Percentiles rank a stretch among this genome's conserved stretches.
Evolutionary conservation across 768 basidiomycete genomes (phyloP).

Genomic region (Russula compacta): DNA sequence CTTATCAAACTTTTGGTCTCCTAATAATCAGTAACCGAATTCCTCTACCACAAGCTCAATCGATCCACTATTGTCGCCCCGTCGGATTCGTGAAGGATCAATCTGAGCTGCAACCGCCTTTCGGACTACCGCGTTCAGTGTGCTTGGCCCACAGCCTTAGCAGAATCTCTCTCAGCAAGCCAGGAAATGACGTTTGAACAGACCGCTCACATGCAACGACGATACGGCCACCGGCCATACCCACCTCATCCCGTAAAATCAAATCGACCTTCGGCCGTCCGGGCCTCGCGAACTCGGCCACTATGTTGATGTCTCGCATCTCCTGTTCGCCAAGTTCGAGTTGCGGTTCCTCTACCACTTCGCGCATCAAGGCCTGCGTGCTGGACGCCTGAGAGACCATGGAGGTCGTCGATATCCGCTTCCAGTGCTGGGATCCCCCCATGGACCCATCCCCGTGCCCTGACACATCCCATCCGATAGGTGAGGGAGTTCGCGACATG

Average conservation of each 20-base stretch:
- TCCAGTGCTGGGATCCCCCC: background rate
- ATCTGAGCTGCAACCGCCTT: conserved; percentile 56
- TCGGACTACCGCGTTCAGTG: conserved; percentile 59
- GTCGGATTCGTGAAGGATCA: conserved; percentile 40
- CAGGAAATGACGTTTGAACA: background rate
- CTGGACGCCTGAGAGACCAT: conserved; percentile 15
- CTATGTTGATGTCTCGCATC: conserved; percentile 44
- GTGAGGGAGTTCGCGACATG: background rate
- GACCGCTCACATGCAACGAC: conserved; percentile 45
- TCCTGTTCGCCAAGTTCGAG: conserved; percentile 51
- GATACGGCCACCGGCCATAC: conserved; percentile 42
- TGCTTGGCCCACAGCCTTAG: conserved; percentile 65
- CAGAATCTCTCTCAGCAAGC: background rate
- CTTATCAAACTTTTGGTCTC: too few relatives aligned
- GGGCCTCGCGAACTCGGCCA: conserved; percentile 54
- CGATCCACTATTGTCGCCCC: conserved; percentile 49
- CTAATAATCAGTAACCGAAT: conserved; percentile 31
- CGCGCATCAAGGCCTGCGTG: conserved; percentile 24
- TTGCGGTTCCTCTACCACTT: conserved; percentile 24
- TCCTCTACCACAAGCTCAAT: conserved; percentile 61
- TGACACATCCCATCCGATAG: background rate
- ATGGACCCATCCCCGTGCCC: background rate
- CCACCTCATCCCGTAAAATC: conserved; percentile 58
- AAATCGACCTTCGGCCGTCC: conserved; percentile 59
- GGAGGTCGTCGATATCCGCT: background rate